phyloP scores from a whole-genome alignment of 805 yeast genomes.

The Suhomyces xylopsoci region DNA sequence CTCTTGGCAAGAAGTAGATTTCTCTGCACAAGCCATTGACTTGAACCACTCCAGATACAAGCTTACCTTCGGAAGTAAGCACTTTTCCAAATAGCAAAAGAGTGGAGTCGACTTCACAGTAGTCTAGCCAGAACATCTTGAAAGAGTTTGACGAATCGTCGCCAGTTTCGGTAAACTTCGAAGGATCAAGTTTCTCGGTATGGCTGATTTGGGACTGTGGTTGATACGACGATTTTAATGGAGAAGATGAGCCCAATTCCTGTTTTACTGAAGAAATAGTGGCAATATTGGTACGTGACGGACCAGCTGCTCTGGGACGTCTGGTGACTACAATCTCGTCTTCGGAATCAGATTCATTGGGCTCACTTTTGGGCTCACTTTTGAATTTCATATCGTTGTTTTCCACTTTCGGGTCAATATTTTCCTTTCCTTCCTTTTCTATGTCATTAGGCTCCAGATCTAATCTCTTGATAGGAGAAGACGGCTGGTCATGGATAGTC shows the following conservation, averaged over 20 bases:
- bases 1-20: slow-evolving; percentile 73
- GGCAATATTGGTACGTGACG: slow-evolving; percentile 35
- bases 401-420: slow-evolving; percentile 9
- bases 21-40: slow-evolving; percentile 67
- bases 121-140: slow-evolving; percentile 88
- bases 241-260: slow-evolving; percentile 16
- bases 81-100: slow-evolving; percentile 81
- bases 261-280: slow-evolving; percentile 40
- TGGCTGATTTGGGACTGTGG: slow-evolving; percentile 18
- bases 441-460: background rate
- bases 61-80: slow-evolving; percentile 53
- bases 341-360: slow-evolving; percentile 44
- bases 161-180: slow-evolving; percentile 15
- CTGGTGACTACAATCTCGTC: slow-evolving; percentile 56
- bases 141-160: slow-evolving; percentile 40
- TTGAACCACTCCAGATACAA: slow-evolving; percentile 75
- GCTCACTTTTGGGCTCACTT: background rate
- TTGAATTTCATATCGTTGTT: background rate
- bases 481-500: slow-evolving; percentile 26
- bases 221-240: slow-evolving; percentile 14
- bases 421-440: slow-evolving; percentile 16
- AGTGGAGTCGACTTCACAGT: slow-evolving; percentile 67
- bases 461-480: slow-evolving; percentile 35
- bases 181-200: slow-evolving; percentile 34
- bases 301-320: slow-evolving; percentile 46